A percentile compares a stretch with the other conserved stretches of the same genome.
Evolutionary conservation across 345 rosid species (phyloP).

Genomic region (Murraya paniculata): DNA sequence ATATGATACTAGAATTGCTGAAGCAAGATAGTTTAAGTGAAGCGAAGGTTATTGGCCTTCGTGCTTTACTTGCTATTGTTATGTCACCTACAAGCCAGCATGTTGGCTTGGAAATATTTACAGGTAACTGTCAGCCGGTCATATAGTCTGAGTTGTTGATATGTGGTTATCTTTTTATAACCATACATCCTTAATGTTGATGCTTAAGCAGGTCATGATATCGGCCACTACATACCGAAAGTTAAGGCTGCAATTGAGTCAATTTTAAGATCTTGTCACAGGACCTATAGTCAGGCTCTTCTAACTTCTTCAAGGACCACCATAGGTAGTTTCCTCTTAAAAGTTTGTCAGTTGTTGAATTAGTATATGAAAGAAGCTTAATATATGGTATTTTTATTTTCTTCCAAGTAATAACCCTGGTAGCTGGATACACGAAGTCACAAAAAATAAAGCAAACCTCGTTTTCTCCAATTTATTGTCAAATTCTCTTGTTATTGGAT

Average conservation of each 20-base stretch:
- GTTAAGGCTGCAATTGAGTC: slow-evolving; percentile 98
- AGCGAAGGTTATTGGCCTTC: slow-evolving; percentile 95
- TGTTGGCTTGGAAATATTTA: slow-evolving; percentile 85
- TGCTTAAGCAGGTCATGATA: slow-evolving; percentile 64
- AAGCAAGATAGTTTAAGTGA: slow-evolving; percentile 95
- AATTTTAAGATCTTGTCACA: slow-evolving; percentile 84
- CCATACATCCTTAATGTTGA: slow-evolving; percentile 22
- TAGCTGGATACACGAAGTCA: slow-evolving; percentile 3
- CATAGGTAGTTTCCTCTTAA: slow-evolving; percentile 50
- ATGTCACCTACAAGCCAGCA: slow-evolving; percentile 88
- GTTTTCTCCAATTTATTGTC: background rate
- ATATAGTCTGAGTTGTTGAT: slow-evolving; percentile 18
- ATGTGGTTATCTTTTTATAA: slow-evolving; percentile 10
- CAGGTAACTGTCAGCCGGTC: slow-evolving; percentile 43
- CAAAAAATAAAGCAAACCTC: background rate
- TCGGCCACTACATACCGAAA: slow-evolving; percentile 92
- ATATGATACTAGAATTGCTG: slow-evolving; percentile 91
- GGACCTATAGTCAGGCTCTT: slow-evolving; percentile 85
- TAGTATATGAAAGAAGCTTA: slow-evolving; percentile 7
- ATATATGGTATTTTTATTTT: background rate
- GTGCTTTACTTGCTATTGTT: slow-evolving; percentile 91
- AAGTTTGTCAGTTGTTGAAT: slow-evolving; percentile 4
- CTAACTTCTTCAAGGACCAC: slow-evolving; percentile 87
- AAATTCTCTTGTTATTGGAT: background rate
- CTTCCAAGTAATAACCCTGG: too few relatives aligned